Base-by-base conservation (phyloP, 805 yeast genomes). In the Vanderwaltozyma tropicalis region DNA sequence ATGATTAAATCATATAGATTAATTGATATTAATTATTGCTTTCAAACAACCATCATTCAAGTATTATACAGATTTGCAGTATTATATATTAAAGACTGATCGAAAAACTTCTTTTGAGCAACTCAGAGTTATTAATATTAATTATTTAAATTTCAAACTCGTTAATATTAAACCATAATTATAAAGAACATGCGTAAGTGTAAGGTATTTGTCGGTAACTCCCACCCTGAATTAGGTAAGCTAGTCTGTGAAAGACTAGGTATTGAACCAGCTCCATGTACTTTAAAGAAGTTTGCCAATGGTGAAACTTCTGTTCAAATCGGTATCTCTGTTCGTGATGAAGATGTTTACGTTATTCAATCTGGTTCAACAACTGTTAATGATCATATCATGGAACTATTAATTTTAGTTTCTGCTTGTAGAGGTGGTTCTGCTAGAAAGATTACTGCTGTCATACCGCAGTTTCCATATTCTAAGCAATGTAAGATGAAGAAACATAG, bases 351-450 rank as follows among this genome's bases (percentile, higher is more conserved):
- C 56, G 86, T 86, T 48, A 82, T 89, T 47, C 95, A 88, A 60
- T 78, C 88, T 29, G 94, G 95, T 6, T 82, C 94, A 7, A 80
- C 87, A n/a, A 72, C 80, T 37, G 61, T 78, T 48, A 92, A 92
- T 55, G 97, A 92, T 55, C 92, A 86, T 55, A 85, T 92, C 42
- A 92, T 92, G 98, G 99, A 92, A 63, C 66, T 92, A 46, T 70
- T 92, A 55, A 89, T 94, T 43, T 71, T 92, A 51, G 88, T 92
- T 31, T 80, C 94, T 34, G 98, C 97, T 36, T 89, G 97, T 63
- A 78, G 88, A 50, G 96, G 96, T 43, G 99, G 98, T 9, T 85
- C 96, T 11, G 99, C 99, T n/a, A 81, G 84, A 52, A 87, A 87
- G 58, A 87, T 92, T 60, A 92, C 74, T 31, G 96, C 96, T 9